These are phyloP conservation scores for Piper betle DNA, from an alignment of 164 flowering plant species.

Conservation along the genomic window DNA sequence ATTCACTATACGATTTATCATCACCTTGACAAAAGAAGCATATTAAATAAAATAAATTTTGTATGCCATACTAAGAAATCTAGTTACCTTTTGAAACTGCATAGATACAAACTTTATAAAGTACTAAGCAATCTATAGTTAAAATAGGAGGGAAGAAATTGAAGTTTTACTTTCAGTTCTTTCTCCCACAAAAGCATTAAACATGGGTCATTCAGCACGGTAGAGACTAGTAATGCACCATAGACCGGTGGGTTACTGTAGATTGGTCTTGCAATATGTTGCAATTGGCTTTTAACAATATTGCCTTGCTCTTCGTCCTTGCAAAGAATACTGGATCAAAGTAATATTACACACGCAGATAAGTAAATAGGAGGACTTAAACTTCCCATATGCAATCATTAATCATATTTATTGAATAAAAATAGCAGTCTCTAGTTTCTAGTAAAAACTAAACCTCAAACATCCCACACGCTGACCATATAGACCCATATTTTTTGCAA, in stretches of 20 bases:
- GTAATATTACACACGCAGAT: no score
- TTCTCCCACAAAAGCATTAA: conserved; percentile 82
- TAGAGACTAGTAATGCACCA: conserved; percentile 83
- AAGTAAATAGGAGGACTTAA: no score
- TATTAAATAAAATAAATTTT: no score
- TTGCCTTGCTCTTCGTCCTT: conserved; percentile 86
- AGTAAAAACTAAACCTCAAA: conserved; percentile 31
- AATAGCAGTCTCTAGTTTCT: no score
- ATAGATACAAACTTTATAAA: background rate
- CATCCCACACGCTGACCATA: conserved; percentile 98
- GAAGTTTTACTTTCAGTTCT: conserved; percentile 73
- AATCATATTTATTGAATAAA: background rate
- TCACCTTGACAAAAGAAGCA: conserved; percentile 40
- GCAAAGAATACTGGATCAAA: conserved; percentile 52
- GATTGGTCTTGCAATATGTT: conserved; percentile 95
- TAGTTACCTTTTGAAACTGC: no score
- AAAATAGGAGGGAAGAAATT: background rate
- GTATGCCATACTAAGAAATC: no score
- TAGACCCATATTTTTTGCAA: conserved; percentile 97
- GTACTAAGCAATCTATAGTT: no score
- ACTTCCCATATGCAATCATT: conserved; percentile 23
- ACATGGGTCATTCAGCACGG: conserved; percentile 65
- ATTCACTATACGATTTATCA: conserved; percentile 94
- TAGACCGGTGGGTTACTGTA: conserved; percentile 95
- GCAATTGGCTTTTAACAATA: conserved; percentile 89